A percentile compares a stretch with the other conserved stretches of the same genome.
phyloP scores from a whole-genome alignment of 2,329 filamentous ascomycete species.

The Ploettnerulaceae sp. region DNA sequence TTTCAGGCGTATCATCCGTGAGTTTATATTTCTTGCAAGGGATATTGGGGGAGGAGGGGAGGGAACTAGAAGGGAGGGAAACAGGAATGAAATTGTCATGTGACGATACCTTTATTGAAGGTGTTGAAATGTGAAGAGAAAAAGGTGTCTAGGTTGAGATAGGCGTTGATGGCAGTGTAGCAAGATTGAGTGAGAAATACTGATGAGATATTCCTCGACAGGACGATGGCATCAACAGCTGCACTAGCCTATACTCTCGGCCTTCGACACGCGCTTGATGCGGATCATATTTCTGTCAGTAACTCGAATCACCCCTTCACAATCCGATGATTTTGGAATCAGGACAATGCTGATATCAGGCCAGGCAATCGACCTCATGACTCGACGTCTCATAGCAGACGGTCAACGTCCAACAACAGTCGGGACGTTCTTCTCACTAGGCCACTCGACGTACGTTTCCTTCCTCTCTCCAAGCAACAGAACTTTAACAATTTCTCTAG shows the following conservation, averaged over 20 bases:
- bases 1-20: slow-evolving; percentile 8
- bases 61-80: neutral
- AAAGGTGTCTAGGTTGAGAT: neutral
- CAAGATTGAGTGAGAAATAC: neutral
- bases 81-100: neutral
- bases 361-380: slow-evolving; percentile 82
- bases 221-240: slow-evolving; percentile 64
- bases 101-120: too few relatives aligned
- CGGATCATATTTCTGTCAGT: slow-evolving; percentile 70
- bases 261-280: slow-evolving; percentile 90
- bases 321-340: neutral
- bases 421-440: slow-evolving; percentile 89
- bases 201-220: neutral
- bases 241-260: slow-evolving; percentile 85
- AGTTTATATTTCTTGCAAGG: neutral
- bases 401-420: slow-evolving; percentile 86
- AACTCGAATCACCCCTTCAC: neutral
- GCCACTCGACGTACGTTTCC: slow-evolving; percentile 66
- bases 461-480: neutral
- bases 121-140: neutral
- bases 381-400: slow-evolving; percentile 77
- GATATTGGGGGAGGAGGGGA: neutral
- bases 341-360: neutral
- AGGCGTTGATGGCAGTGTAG: too few relatives aligned
- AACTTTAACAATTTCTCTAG: neutral